Base-by-base conservation (phyloP, 2,329 filamentous ascomycete species). In the Phaeosphaeria sp. region DNA sequence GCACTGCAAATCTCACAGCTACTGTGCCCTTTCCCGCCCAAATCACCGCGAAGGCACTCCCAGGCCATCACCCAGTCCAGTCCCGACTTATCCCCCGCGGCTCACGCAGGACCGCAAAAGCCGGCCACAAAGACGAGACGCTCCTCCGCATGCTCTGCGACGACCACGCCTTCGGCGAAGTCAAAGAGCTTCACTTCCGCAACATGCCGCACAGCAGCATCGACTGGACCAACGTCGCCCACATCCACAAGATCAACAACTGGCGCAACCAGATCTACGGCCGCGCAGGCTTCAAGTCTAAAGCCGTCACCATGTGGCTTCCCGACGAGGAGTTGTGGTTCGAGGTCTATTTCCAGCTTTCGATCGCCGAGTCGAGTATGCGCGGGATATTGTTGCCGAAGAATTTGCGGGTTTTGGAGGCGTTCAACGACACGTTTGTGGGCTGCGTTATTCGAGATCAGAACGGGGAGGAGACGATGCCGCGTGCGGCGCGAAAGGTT, bases 251-350 rank as follows among this genome's bases (percentile, higher is more conserved):
- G 51, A 66, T 71, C 57, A 71, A 71, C 47, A 46, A 55, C 0
- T 71, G 68, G 68, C 60, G 65, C 49, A 65, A 64, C 48, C 68
- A 69, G 18, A 62, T 71, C 40, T 71, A 65, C 51, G 55, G 56
- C 6, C 66, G 66, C 11, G 66, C 63, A 0, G 68, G 68, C 11
- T 49, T 67, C 6, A 65, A 64, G 45, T 49, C 58, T 2, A 65
- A 66, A 20, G 39, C 49, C 0, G 58, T 68, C 7, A 51, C 36
- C 9, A 47, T 62, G 25, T 71, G 64, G 65, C 51, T 63, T 30
- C 53, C 55, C 2, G 49, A 61, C 6, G 68, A 71, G 44, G 62
- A 65, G 15, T 49, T 57, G 1, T 71, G 55, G 51, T 42, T 68
- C 20, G 66, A 71, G 42, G 53, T 71, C 1, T 66, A 60, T 44